Evolutionary conservation across 2,329 filamentous ascomycete species (phyloP).

Genomic region (Penicillium sp.): DNA sequence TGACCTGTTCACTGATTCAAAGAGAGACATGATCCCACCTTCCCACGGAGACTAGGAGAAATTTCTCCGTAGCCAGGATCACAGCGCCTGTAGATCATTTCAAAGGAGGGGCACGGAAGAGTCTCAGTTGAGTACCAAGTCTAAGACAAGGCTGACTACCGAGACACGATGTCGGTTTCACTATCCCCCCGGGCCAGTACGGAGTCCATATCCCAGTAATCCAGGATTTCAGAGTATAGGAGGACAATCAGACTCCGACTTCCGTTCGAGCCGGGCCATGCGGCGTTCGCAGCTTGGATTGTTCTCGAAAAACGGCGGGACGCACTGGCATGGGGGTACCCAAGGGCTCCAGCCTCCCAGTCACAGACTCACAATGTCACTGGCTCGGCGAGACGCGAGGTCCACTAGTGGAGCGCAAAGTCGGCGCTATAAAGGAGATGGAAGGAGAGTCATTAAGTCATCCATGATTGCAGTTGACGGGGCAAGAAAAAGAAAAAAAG

Average conservation of each 20-base stretch:
- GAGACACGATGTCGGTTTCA: background rate
- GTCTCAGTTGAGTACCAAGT: background rate
- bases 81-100: too few species aligned
- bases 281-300: slow-evolving; percentile 3
- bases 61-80: background rate
- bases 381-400: slow-evolving; percentile 10
- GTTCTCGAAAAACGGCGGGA: slow-evolving; percentile 11
- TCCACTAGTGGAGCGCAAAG: slow-evolving; percentile 19
- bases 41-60: background rate
- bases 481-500: too few species aligned
- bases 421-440: slow-evolving; percentile 8
- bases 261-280: background rate
- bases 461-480: background rate
- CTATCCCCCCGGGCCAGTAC: background rate
- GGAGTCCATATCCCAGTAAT: background rate
- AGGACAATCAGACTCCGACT: background rate
- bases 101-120: background rate
- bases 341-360: background rate
- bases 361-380: background rate
- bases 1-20: background rate
- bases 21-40: background rate
- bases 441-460: slow-evolving; percentile 6
- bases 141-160: background rate
- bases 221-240: background rate
- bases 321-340: slow-evolving; percentile 17